Evolutionary conservation across 2,329 filamentous ascomycete species (phyloP).

Genomic region (Colletotrichum sp.): DNA sequence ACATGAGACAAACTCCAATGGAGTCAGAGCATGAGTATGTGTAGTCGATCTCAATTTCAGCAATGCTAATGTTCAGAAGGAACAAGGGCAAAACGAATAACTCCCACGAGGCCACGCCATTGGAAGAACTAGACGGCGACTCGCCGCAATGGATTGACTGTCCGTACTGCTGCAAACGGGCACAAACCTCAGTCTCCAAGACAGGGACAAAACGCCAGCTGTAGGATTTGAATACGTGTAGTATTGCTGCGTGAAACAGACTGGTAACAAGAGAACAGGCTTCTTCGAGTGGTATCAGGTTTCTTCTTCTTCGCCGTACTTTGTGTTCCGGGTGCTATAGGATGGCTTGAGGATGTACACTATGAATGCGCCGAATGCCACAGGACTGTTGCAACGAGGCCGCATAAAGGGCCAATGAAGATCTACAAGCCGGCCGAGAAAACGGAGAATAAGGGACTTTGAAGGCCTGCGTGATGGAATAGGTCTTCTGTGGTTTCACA

Average conservation of each 20-base stretch:
- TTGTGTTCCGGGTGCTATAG: background rate
- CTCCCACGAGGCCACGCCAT: background rate
- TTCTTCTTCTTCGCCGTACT: background rate
- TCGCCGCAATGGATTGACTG: background rate
- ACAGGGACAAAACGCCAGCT: background rate
- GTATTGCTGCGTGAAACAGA: accelerated
- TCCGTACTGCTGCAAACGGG: background rate
- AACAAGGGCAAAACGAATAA: background rate
- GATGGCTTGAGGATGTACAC: background rate
- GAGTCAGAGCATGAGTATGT: background rate
- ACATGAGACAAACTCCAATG: background rate
- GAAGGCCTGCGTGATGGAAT: background rate
- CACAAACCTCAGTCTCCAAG: background rate
- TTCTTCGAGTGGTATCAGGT: background rate
- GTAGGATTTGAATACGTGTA: accelerated
- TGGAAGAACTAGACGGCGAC: background rate
- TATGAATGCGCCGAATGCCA: background rate
- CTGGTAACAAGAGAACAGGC: accelerated
- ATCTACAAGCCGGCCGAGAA: background rate
- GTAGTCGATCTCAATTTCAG: background rate
- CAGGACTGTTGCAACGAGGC: background rate
- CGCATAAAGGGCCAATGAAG: background rate
- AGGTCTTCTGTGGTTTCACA: accelerated
- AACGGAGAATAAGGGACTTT: background rate
- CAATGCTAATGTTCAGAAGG: background rate